A percentile compares a stretch with the other conserved stretches of the same genome.
Conservation (phyloP, 805 yeast genomes). For the Teunomyces lycoperdinae region DNA sequence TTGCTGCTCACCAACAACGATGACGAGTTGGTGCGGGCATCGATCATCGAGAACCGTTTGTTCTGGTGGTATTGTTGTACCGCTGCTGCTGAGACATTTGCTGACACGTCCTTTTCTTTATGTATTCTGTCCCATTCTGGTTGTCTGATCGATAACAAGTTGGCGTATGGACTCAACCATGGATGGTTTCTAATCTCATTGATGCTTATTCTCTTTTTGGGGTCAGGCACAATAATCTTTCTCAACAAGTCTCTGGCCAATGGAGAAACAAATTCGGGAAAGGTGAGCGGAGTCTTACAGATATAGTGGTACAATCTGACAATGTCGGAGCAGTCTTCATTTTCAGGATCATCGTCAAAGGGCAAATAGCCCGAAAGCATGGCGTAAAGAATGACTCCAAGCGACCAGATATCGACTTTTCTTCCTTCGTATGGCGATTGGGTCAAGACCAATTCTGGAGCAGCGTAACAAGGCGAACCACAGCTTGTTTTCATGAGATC, state of each 20-base stretch:
- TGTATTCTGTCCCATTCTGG: constrained; percentile 80
- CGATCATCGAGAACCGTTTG: constrained; percentile 46
- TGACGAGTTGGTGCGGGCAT: constrained; percentile 33
- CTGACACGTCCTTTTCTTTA: constrained; percentile 21
- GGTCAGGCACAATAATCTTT: constrained; percentile 81
- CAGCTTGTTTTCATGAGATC: constrained; percentile 93
- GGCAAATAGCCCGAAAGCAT: constrained; percentile 97
- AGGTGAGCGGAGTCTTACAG: constrained; percentile 85
- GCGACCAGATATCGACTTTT: constrained; percentile 95
- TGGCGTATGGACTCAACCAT: constrained; percentile 85
- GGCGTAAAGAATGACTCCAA: constrained; percentile 93
- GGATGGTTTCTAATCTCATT: constrained; percentile 74
- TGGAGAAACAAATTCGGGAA: constrained; percentile 91
- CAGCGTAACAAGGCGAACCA: constrained; percentile 98
- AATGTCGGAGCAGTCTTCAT: constrained; percentile 95
- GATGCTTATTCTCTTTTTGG: constrained; percentile 67
- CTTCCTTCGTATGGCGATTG: constrained; percentile 86
- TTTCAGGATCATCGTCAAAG: constrained; percentile 94
- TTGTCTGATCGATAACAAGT: constrained; percentile 80
- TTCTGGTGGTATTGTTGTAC: constrained; percentile 19
- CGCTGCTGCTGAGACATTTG: constrained; percentile 5
- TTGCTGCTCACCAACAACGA: constrained; percentile 24
- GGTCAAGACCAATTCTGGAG: constrained; percentile 91
- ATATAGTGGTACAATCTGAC: constrained; percentile 88
- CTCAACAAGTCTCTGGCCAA: constrained; percentile 87